Base-by-base conservation (phyloP, 768 basidiomycete species). In the Crepidotus variabilis region DNA sequence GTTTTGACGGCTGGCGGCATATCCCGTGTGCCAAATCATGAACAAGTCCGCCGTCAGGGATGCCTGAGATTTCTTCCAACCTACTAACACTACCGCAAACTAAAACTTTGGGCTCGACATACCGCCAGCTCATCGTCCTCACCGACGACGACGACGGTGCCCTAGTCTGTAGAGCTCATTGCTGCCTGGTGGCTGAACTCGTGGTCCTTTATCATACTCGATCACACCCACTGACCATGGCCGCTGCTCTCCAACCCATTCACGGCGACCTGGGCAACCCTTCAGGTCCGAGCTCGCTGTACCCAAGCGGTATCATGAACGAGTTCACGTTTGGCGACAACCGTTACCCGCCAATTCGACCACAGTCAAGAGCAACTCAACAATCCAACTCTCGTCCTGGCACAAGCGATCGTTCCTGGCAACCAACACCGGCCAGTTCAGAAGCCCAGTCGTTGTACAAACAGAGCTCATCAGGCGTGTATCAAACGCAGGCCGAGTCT, bases 241-340 rank as follows among this genome's bases (percentile, higher is more conserved):
- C 83, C 55, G 74, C 84, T 55, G 70, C 80, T 53, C 71, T 84
- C 60, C 81, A 79, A 58, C 70, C 75, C 36, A 61, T 74, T 56
- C 72, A 75, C 61, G 76, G 72, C 56, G 76, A 79, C 51, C 54
- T 43, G 39, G 39, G 5, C 39, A 43, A 43, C 39, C 13, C 39
- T 43, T 14, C 64, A 45, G 66, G 70, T 32, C 62, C 74, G 24
- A 69, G 67, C 62, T 64, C 76, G 57, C 67, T 79, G 59, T 85
- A 84, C 70, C 73, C 84, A 51, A 77, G 76, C 63, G 71, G 77
- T 43, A 75, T 87, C 57, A 77, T 85, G 67, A 73, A 80, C 55
- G 86, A 86, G 56, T 75, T 83, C 59, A 83, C 85, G 69, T 79
- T 83, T 68, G 76, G 78, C 63, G 87, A 87, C 73, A 81, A 79